These are phyloP conservation scores for Cicer yamashitae DNA, from an alignment of 306 rosid species.

Conservation along the genomic window DNA sequence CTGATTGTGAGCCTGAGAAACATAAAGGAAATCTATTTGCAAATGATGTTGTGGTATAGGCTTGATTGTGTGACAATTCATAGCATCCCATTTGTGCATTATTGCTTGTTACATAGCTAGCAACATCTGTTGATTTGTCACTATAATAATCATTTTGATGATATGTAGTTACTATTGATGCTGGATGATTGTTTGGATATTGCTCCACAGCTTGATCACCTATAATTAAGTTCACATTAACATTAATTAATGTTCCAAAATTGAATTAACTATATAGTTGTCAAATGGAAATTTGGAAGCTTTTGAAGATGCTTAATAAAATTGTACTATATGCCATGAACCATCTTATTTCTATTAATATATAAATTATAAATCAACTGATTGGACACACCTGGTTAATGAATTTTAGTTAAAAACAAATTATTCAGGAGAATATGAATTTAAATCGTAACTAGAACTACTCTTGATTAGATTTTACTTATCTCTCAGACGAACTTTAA, in stretches of 20 bases:
- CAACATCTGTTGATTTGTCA: constrained; percentile 38
- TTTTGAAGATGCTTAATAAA: background rate
- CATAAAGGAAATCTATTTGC: constrained; percentile 38
- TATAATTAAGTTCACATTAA: constrained; percentile 25
- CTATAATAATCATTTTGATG: constrained; percentile 40
- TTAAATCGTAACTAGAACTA: too few relatives aligned
- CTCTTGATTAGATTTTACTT: too few relatives aligned
- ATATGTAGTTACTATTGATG: constrained; percentile 41
- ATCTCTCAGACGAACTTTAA: accelerated
- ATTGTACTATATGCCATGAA: background rate
- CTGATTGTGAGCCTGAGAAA: constrained; percentile 56
- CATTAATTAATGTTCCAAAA: background rate
- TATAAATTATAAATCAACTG: background rate
- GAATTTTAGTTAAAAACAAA: too few relatives aligned
- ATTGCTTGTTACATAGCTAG: constrained; percentile 37
- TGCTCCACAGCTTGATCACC: constrained; percentile 52
- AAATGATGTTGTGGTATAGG: constrained; percentile 26
- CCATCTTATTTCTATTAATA: background rate
- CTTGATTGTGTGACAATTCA: constrained; percentile 52
- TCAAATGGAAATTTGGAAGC: background rate
- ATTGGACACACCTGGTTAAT: too few relatives aligned
- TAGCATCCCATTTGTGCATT: constrained; percentile 44
- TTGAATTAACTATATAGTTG: background rate
- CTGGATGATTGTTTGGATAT: constrained; percentile 36
- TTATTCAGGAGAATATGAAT: too few relatives aligned